A percentile compares a stretch with the other conserved stretches of the same genome.
Evolutionary conservation across 371 early-diverging fungal species (phyloP).

Genomic region (Mortierella sp.): DNA sequence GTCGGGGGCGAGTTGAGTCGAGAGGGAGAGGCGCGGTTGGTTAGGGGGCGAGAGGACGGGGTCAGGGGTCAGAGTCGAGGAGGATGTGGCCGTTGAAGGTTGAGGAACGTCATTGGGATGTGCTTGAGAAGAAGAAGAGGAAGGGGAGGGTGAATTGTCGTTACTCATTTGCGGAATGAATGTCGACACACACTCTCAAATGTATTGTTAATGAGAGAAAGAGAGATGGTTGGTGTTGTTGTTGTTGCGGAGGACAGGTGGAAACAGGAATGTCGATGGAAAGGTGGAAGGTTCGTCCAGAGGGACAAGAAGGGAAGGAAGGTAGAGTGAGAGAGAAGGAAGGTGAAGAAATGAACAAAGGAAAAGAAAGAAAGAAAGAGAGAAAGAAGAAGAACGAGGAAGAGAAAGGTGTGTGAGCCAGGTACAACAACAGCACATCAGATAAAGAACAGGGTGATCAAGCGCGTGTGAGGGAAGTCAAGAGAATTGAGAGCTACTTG

Average conservation of each 20-base stretch:
- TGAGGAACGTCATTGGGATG: not conserved
- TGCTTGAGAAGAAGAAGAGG: not conserved
- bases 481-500: too few relatives aligned
- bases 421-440: not conserved
- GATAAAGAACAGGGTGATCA: not conserved
- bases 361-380: not conserved
- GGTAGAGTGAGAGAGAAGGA: not conserved
- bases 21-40: slow-evolving; percentile 51
- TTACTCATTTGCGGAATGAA: not conserved
- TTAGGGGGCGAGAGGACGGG: slow-evolving; percentile 41
- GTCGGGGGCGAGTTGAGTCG: slow-evolving; percentile 42
- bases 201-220: not conserved
- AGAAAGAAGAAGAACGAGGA: not conserved
- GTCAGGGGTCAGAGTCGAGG: too few relatives aligned
- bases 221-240: not conserved
- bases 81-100: not conserved
- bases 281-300: not conserved
- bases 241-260: not conserved
- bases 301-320: not conserved
- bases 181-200: not conserved
- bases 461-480: not conserved
- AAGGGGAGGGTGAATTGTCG: not conserved
- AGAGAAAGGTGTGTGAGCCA: not conserved
- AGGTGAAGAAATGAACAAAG: not conserved
- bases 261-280: not conserved